A percentile compares a stretch with the other conserved stretches of the same genome.
These are phyloP conservation scores for Colletotrichum sp. DNA, from an alignment of 2,329 filamentous ascomycete genomes.

Conservation along the genomic window DNA sequence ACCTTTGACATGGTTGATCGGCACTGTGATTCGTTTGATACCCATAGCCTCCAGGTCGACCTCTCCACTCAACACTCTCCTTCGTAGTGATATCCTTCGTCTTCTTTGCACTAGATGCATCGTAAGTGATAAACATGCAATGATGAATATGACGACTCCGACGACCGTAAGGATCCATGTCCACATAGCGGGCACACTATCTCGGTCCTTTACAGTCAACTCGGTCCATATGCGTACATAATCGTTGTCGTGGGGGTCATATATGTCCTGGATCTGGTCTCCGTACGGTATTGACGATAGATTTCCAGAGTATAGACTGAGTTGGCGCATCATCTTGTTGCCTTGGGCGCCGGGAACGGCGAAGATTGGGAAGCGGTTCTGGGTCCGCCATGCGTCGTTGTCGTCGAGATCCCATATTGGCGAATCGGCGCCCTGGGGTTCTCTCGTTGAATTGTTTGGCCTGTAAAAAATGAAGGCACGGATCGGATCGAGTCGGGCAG, in stretches of 20 bases:
- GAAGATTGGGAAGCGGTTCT: conserved; percentile 82
- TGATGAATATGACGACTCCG: conserved; percentile 71
- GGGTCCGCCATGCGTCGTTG: conserved; percentile 71
- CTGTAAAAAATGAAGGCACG: conserved; percentile 69
- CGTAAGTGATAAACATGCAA: conserved; percentile 68
- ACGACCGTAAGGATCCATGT: conserved; percentile 76
- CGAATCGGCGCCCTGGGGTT: conserved; percentile 70
- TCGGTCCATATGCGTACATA: conserved; percentile 67
- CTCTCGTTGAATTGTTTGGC: conserved; percentile 57
- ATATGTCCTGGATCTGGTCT: conserved; percentile 57
- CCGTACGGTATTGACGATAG: conserved; percentile 66
- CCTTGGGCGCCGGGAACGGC: conserved; percentile 76
- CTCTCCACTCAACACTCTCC: conserved; percentile 77
- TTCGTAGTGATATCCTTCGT: conserved; percentile 70
- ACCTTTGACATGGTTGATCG: conserved; percentile 69
- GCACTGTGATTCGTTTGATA: conserved; percentile 82
- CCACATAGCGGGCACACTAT: conserved; percentile 76
- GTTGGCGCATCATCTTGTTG: conserved; percentile 69
- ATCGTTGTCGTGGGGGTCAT: conserved; percentile 59
- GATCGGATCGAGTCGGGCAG: conserved; percentile 62
- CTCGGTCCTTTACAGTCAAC: conserved; percentile 50
- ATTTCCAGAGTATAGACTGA: conserved; percentile 80
- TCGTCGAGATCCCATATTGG: conserved; percentile 74
- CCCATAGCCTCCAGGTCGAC: conserved; percentile 87
- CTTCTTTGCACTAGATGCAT: conserved; percentile 82